A percentile compares a stretch with the other conserved stretches of the same genome.
Conservation (phyloP, 805 yeast genomes). For the Pichia manshurica region DNA sequence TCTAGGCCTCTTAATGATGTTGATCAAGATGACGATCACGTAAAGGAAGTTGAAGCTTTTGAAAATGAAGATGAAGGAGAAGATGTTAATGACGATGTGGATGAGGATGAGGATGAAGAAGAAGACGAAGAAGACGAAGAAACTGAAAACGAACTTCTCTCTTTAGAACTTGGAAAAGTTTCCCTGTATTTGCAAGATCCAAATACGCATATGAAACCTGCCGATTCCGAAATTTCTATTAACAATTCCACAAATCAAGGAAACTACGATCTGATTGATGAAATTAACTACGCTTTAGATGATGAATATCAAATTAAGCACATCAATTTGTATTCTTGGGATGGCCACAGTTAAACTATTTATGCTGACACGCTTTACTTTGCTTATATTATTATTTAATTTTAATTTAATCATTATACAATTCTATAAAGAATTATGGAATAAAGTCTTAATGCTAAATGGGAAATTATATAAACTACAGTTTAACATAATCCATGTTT, state of each 20-base stretch:
- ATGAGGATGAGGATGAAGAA: neutral
- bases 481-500: constrained; percentile 3
- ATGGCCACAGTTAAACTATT: neutral
- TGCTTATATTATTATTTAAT: constrained; percentile 1
- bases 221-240: constrained; percentile 5
- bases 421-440: no score
- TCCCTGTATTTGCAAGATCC: constrained; percentile 3
- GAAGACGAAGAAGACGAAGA: neutral
- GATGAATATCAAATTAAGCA: constrained; percentile 8
- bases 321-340: constrained; percentile 1
- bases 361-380: neutral
- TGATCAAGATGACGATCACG: neutral
- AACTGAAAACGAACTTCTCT: constrained; percentile 1
- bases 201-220: neutral
- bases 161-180: constrained; percentile 9
- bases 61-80: constrained; percentile 7
- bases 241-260: neutral
- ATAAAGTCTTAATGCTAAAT: no score
- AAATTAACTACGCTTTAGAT: constrained; percentile 14
- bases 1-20: neutral
- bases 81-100: neutral
- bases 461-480: neutral
- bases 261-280: constrained; percentile 13
- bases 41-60: neutral
- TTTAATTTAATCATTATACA: neutral